Conservation (phyloP, 495 filamentous ascomycete genomes). For the Pseudoneurospora amorphoporcata region DNA sequence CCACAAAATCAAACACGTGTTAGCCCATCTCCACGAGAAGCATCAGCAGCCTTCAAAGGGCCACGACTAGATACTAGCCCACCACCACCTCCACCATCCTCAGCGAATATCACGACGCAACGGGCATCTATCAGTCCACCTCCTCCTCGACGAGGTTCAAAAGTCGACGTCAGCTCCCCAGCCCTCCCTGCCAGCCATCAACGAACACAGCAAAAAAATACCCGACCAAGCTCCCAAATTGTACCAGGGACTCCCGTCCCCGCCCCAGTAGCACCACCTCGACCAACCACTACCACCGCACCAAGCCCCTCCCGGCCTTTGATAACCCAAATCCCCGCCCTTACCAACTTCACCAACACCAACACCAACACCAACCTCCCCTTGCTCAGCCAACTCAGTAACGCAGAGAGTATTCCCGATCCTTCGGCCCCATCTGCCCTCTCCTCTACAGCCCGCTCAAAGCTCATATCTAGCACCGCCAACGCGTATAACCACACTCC, state of each 20-base stretch:
- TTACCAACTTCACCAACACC: constrained; percentile 2
- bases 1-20: neutral
- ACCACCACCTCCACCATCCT: neutral
- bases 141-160: neutral
- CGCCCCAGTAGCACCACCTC: constrained; percentile 13
- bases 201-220: neutral
- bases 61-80: neutral
- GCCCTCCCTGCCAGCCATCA: neutral
- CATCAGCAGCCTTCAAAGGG: neutral
- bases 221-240: neutral
- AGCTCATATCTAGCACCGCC: neutral
- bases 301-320: constrained; percentile 27
- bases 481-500: too few relatives aligned
- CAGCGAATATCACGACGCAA: neutral
- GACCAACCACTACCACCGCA: constrained; percentile 26
- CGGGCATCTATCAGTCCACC: neutral
- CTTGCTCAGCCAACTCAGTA: constrained; percentile 1
- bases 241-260: neutral
- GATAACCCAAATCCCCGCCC: constrained; percentile 10
- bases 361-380: constrained; percentile 9
- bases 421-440: neutral
- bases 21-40: neutral
- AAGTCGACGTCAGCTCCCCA: neutral
- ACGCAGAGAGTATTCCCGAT: constrained; percentile 6
- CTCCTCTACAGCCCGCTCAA: neutral